Base-by-base conservation (phyloP, 345 rosid genomes). In the Lagerstroemia speciosa region DNA sequence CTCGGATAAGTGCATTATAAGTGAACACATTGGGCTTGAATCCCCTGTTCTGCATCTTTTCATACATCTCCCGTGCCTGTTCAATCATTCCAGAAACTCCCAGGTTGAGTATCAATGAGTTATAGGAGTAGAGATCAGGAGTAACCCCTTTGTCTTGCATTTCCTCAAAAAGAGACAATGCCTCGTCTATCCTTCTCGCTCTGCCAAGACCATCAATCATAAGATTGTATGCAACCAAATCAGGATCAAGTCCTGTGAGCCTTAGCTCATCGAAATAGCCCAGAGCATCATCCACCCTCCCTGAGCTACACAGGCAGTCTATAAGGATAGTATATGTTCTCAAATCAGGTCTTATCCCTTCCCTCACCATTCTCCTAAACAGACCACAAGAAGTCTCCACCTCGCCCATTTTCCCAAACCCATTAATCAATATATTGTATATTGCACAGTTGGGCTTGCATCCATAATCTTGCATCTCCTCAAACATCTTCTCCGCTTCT, bases 301-400 rank as follows among this genome's bases (percentile, higher is more conserved):
- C 91, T 0, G 41, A 83, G 78, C 76, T 78, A 78, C 88, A 91
- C 32, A 91, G 78, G 74, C 89, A 83, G 76, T 85, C 89, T 8
- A 93, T 87, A 55, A 93, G 84, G 76, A 85, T 78, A 41, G 92
- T 82, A 81, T 91, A 93, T n/a, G 96, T 82, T 82, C 83, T 87
- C 84, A 93, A 80, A 76, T 93, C 96, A n/a, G 94, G 94, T 78
- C 97, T 81, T 45, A 93, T 75, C 66, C 98, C 96, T 75, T 84
- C 88, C 76, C 77, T 80, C 27, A 79, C 76, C 98, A 93, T 93
- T 71, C 77, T 86, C 78, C 69, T 83, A 64, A 89, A 89, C 73
- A 89, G 79, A 70, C 70, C 81, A 63, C 83, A 83, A 52, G 96
- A 97, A 34, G 79, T 69, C 68, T 86, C 91, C 62, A 82, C 83